phyloP scores from a whole-genome alignment of 2,329 filamentous ascomycete genomes.

The Graphiopsis chlorocephala region DNA sequence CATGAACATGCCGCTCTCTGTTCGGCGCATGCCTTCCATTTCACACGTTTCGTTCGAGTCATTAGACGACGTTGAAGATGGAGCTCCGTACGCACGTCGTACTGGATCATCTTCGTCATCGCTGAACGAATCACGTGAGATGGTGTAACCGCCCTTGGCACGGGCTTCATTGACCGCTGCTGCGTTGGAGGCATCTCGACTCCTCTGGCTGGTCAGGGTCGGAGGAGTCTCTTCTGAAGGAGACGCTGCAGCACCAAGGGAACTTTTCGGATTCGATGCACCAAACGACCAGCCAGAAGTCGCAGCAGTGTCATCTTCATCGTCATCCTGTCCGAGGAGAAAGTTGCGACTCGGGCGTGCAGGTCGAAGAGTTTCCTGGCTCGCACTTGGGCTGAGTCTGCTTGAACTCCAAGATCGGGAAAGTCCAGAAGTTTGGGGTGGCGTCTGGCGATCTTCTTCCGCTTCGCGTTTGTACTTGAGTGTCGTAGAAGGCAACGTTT shows the following conservation, averaged over 20 bases:
- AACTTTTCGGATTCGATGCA: conserved; percentile 33
- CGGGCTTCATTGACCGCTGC: conserved; percentile 7
- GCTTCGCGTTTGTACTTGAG: conserved; percentile 61
- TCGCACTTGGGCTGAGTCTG: conserved; percentile 67
- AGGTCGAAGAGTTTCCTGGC: conserved; percentile 77
- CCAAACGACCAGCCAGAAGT: conserved; percentile 35
- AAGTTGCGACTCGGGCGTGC: conserved; percentile 65
- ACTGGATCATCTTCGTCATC: conserved; percentile 44
- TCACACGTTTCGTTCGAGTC: conserved; percentile 49
- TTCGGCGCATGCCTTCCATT: conserved; percentile 68
- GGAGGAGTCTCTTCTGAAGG: conserved; percentile 13
- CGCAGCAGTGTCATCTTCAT: conserved; percentile 17
- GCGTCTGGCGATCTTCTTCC: background rate
- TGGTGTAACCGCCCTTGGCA: conserved; percentile 8
- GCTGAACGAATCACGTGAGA: conserved; percentile 38
- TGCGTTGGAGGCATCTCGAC: conserved; percentile 5
- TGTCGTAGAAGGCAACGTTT: conserved; percentile 81
- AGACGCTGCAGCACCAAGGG: conserved; percentile 26
- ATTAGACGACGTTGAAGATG: background rate
- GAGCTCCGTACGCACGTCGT: conserved; percentile 47
- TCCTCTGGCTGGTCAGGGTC: background rate
- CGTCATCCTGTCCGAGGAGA: conserved; percentile 49
- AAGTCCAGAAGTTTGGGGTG: conserved; percentile 15
- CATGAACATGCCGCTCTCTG: conserved; percentile 87
- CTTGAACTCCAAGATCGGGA: conserved; percentile 13